Evolutionary conservation across 768 basidiomycete genomes (phyloP).

Genomic region (Clavulina sp.): DNA sequence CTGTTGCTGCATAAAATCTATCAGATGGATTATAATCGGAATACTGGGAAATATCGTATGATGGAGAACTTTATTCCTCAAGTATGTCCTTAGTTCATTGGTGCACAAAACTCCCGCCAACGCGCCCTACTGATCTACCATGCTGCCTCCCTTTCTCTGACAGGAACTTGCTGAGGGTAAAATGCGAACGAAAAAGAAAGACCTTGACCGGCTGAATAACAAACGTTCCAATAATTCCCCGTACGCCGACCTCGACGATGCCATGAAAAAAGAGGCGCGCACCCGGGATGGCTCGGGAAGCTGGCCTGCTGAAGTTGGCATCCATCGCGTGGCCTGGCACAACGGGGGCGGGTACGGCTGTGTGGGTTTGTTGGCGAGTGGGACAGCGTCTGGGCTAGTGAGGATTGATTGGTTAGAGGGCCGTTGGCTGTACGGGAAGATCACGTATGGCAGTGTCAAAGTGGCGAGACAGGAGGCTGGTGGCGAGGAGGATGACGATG

Average conservation of each 20-base stretch:
- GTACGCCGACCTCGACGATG: no score
- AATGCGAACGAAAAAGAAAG: not conserved
- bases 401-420: constrained; percentile 68
- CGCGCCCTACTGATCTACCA: not conserved
- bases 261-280: constrained; percentile 16
- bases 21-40: constrained; percentile 74
- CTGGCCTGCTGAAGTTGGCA: constrained; percentile 63
- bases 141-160: not conserved
- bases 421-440: constrained; percentile 14
- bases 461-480: not conserved
- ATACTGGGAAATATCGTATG: constrained; percentile 62
- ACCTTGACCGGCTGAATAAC: no score
- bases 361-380: constrained; percentile 50
- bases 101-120: not conserved
- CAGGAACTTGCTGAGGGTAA: constrained; percentile 6
- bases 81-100: not conserved
- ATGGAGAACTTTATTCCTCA: constrained; percentile 65
- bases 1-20: constrained; percentile 66
- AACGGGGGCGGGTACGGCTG: constrained; percentile 44
- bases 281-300: constrained; percentile 35
- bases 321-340: constrained; percentile 75
- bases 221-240: no score
- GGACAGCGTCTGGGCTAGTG: constrained; percentile 70
- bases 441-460: not conserved
- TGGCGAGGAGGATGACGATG: not conserved